phyloP scores from a whole-genome alignment of 2,329 filamentous ascomycete species.

The Aspergillus viridinutans region DNA sequence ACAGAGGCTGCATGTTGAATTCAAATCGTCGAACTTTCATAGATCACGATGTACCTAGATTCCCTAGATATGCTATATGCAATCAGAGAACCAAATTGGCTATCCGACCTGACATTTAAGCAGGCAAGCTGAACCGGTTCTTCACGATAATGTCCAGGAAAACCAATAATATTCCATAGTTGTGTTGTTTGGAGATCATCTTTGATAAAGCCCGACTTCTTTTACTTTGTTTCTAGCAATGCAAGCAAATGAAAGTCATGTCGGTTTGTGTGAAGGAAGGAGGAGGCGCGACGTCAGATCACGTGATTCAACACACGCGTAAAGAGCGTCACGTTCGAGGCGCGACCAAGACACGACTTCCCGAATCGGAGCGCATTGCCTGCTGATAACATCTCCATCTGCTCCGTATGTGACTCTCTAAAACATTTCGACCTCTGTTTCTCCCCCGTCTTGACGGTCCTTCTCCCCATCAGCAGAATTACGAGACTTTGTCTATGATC shows the following conservation, averaged over 20 bases:
- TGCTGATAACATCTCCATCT: not conserved
- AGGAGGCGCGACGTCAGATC: not conserved
- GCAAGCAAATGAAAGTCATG: too few species aligned
- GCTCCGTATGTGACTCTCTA: not conserved
- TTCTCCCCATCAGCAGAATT: not conserved
- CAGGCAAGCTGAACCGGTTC: too few species aligned
- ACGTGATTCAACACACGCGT: conserved; percentile 14
- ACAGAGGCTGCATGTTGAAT: not conserved
- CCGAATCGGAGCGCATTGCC: conserved; percentile 7
- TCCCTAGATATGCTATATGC: not conserved
- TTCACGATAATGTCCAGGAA: too few species aligned
- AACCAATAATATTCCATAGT: too few species aligned
- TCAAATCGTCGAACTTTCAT: not conserved
- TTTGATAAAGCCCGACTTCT: too few species aligned
- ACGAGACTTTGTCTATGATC: conserved; percentile 11
- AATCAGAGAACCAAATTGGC: too few species aligned
- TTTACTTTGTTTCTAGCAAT: too few species aligned
- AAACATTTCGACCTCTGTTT: not conserved
- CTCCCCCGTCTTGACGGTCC: not conserved
- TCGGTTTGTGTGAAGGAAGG: too few species aligned
- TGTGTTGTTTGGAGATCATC: too few species aligned
- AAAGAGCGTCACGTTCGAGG: conserved; percentile 22
- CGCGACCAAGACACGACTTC: conserved; percentile 20
- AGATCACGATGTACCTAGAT: not conserved
- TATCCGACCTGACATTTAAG: too few species aligned